A percentile compares a stretch with the other conserved stretches of the same genome.
phyloP scores from a whole-genome alignment of 805 yeast genomes.

The Candida ulmi region DNA sequence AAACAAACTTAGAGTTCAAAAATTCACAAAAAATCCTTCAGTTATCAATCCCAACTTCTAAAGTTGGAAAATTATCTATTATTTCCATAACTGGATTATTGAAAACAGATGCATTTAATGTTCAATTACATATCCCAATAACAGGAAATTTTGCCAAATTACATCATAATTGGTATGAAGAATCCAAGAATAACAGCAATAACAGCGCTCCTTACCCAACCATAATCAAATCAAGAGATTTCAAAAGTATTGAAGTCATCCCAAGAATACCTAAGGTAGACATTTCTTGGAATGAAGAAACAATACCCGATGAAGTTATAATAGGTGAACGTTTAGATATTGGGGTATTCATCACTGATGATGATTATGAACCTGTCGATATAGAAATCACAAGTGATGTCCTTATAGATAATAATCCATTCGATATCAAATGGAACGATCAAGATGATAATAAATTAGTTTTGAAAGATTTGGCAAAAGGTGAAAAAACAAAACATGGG shows the following conservation, averaged over 20 bases:
- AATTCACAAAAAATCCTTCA: slow-evolving; percentile 12
- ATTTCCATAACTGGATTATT: slow-evolving; percentile 11
- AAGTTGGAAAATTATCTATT: slow-evolving; percentile 13
- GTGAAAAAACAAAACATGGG: neutral
- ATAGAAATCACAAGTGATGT: slow-evolving; percentile 18
- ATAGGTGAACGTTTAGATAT: slow-evolving; percentile 27
- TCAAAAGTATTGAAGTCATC: slow-evolving; percentile 23
- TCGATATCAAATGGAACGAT: slow-evolving; percentile 3
- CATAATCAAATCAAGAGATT: slow-evolving; percentile 14
- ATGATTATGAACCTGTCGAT: slow-evolving; percentile 28
- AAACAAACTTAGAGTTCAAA: slow-evolving; percentile 12
- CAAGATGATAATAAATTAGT: slow-evolving; percentile 1
- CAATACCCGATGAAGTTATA: slow-evolving; percentile 21
- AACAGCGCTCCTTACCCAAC: neutral
- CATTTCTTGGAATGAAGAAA: slow-evolving; percentile 14
- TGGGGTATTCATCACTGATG: slow-evolving; percentile 22
- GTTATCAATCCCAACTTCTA: slow-evolving; percentile 10
- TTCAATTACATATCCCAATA: slow-evolving; percentile 17
- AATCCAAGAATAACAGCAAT: no score
- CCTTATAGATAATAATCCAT: slow-evolving; percentile 2
- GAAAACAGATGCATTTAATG: slow-evolving; percentile 11
- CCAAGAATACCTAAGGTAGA: slow-evolving; percentile 32
- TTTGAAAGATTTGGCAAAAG: slow-evolving; percentile 5
- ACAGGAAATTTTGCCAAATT: slow-evolving; percentile 7
- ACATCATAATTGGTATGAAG: slow-evolving; percentile 13